Percentiles rank a stretch among this genome's conserved stretches.
phyloP scores from a whole-genome alignment of 345 rosid species.

The Bruguiera sexangula region DNA sequence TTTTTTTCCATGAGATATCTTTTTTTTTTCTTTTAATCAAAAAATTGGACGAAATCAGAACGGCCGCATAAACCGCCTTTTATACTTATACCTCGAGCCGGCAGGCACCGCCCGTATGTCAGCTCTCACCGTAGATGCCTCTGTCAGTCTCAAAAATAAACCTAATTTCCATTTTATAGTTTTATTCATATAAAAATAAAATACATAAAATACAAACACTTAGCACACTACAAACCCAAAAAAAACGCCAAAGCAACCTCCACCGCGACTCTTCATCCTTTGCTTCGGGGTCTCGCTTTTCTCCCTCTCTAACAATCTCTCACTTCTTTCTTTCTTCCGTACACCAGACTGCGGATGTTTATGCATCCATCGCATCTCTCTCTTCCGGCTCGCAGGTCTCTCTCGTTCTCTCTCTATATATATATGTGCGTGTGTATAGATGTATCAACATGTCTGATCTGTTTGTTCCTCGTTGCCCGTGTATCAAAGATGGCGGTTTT shows the following conservation, averaged over 20 bases:
- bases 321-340: conserved; percentile 1
- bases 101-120: too few relatives aligned
- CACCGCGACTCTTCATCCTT: conserved; percentile 2
- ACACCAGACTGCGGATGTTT: conserved; percentile 38
- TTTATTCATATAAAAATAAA: too few relatives aligned
- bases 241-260: background rate
- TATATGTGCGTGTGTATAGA: background rate
- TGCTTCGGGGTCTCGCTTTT: conserved; percentile 41
- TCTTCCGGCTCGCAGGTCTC: conserved; percentile 35
- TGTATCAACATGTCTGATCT: conserved; percentile 28
- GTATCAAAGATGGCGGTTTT: conserved; percentile 3
- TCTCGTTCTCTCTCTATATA: background rate
- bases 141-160: too few relatives aligned
- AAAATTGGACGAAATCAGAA: too few relatives aligned
- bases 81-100: too few relatives aligned
- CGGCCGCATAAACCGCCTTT: too few relatives aligned
- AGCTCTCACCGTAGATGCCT: too few relatives aligned
- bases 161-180: too few relatives aligned
- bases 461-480: background rate
- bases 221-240: background rate
- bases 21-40: too few relatives aligned
- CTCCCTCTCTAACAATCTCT: conserved; percentile 17
- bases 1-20: too few relatives aligned
- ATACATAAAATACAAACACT: too few relatives aligned
- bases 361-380: conserved; percentile 23